Percentiles rank a stretch among this genome's conserved stretches.
These are phyloP conservation scores for Obba rivulosa DNA, from an alignment of 768 basidiomycete species.

Conservation along the genomic window DNA sequence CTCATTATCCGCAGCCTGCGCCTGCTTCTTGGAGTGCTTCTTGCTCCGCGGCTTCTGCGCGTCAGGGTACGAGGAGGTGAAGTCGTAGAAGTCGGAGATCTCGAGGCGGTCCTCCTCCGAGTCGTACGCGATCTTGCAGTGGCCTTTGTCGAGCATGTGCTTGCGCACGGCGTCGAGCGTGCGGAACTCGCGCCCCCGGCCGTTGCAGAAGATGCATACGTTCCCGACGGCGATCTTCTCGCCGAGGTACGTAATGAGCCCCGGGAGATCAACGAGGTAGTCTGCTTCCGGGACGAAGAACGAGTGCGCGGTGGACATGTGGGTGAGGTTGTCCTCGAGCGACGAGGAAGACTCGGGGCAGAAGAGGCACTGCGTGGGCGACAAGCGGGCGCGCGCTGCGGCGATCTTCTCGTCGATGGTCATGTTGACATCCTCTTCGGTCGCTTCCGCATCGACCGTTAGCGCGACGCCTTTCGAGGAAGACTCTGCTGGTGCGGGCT, in stretches of 20 bases:
- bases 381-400: conserved; percentile 58
- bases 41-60: conserved; percentile 24
- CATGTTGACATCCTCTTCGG: conserved; percentile 42
- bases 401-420: conserved; percentile 75
- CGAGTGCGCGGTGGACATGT: conserved; percentile 86
- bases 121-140: conserved; percentile 95
- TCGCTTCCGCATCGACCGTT: conserved; percentile 32
- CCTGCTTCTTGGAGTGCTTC: conserved; percentile 6
- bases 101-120: conserved; percentile 75
- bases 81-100: conserved; percentile 92
- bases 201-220: conserved; percentile 88
- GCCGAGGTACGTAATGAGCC: conserved; percentile 80
- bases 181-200: conserved; percentile 74
- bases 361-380: conserved; percentile 77
- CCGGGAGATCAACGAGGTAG: conserved; percentile 78
- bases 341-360: conserved; percentile 50
- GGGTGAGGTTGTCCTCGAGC: conserved; percentile 64
- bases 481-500: conserved; percentile 1
- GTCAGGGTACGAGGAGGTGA: conserved; percentile 71
- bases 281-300: conserved; percentile 97
- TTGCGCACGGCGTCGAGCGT: conserved; percentile 84
- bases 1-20: conserved; percentile 12
- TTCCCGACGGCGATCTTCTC: conserved; percentile 94
- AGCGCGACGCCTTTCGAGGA: conserved; percentile 16
- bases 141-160: conserved; percentile 94